These are phyloP conservation scores for Silene uniflora DNA, from an alignment of 148 eudicot species.

Conservation along the genomic window DNA sequence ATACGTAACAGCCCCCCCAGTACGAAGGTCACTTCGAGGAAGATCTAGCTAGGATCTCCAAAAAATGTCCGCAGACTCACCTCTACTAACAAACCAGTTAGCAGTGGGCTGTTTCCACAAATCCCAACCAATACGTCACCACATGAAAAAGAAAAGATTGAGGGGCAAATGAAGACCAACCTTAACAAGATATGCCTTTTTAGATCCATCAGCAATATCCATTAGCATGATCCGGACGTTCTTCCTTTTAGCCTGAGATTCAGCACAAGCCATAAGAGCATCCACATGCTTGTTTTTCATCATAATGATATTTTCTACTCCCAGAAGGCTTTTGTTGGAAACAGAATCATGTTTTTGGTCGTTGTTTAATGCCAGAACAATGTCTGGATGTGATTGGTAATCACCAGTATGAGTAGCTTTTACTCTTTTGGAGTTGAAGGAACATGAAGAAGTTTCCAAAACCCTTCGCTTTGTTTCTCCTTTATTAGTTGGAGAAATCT, in stretches of 20 bases:
- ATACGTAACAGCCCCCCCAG: no score
- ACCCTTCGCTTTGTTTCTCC: constrained; percentile 43
- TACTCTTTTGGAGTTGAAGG: constrained; percentile 78
- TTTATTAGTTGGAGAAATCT: constrained; percentile 38
- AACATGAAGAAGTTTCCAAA: constrained; percentile 67
- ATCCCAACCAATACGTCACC: no score
- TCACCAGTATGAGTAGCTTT: constrained; percentile 59
- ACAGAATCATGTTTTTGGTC: no score
- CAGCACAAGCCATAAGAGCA: constrained; percentile 24
- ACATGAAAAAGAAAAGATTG: no score
- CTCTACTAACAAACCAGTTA: no score
- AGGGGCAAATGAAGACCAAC: no score
- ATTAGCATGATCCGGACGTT: constrained; percentile 57
- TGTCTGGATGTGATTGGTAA: constrained; percentile 27
- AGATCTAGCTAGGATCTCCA: no score
- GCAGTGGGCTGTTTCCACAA: no score
- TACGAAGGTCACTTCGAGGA: no score
- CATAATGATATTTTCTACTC: constrained; percentile 19
- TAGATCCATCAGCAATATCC: no score
- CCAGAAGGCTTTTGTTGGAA: constrained; percentile 26
- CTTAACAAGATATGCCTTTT: constrained; percentile 51
- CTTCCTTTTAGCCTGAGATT: constrained; percentile 23
- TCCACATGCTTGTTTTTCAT: constrained; percentile 25
- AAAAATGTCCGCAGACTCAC: no score
- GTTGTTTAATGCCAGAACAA: constrained; percentile 25